phyloP scores from a whole-genome alignment of 2,329 filamentous ascomycete genomes.

The Fusarium burgessii region DNA sequence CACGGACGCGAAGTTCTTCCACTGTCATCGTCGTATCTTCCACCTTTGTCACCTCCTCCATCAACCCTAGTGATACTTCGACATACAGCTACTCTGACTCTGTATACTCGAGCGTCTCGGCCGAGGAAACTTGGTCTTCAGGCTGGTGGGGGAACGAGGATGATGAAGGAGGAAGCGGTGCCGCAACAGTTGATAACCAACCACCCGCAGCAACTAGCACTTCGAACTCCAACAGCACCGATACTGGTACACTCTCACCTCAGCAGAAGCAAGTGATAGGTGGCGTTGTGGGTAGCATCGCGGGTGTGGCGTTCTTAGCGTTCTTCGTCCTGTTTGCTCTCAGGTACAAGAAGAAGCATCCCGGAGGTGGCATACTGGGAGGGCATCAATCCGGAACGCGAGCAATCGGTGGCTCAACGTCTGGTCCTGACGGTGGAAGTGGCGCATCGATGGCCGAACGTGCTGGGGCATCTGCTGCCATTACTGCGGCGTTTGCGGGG shows the following conservation, averaged over 20 bases:
- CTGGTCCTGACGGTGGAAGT: constrained; percentile 32
- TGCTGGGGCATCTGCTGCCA: constrained; percentile 51
- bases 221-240: constrained; percentile 34
- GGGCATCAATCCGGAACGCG: constrained; percentile 51
- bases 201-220: constrained; percentile 41
- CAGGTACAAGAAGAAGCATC: constrained; percentile 66
- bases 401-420: constrained; percentile 36
- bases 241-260: constrained; percentile 45
- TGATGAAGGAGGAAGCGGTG: constrained; percentile 23
- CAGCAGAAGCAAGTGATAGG: constrained; percentile 62
- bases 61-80: constrained; percentile 29
- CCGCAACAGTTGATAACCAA: constrained; percentile 33
- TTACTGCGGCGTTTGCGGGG: constrained; percentile 63
- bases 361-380: constrained; percentile 58
- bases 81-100: constrained; percentile 37
- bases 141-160: constrained; percentile 37
- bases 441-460: constrained; percentile 60
- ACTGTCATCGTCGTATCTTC: constrained; percentile 36
- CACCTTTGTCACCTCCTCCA: constrained; percentile 36
- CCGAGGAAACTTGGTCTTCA: constrained; percentile 41
- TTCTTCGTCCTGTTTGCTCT: constrained; percentile 66
- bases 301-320: constrained; percentile 68
- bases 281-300: constrained; percentile 68
- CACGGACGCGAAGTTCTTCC: constrained; percentile 33
- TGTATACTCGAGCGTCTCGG: constrained; percentile 43